Evolutionary conservation across 2,329 filamentous ascomycete genomes (phyloP).

Genomic region (Claviceps purpurea): DNA sequence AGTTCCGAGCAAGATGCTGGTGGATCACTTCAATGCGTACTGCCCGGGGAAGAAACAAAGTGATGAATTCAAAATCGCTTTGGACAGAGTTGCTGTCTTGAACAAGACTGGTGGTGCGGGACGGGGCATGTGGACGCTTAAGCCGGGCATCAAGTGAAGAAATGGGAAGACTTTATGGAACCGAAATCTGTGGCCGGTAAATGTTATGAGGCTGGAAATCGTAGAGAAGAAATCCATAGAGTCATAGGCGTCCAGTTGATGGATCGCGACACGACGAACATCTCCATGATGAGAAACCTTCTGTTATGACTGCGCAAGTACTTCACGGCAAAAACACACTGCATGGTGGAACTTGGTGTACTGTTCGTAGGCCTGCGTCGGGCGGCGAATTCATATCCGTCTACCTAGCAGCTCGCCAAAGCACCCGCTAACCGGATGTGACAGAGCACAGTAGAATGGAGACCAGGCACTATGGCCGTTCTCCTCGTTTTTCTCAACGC

Average conservation of each 20-base stretch:
- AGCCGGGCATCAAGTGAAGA: slow-evolving; percentile 17
- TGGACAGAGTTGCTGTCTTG: slow-evolving; percentile 63
- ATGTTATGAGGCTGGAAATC: not conserved
- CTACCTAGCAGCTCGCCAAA: slow-evolving; percentile 21
- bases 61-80: slow-evolving; percentile 67
- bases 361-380: slow-evolving; percentile 29
- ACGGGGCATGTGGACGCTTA: slow-evolving; percentile 40
- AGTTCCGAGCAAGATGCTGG: slow-evolving; percentile 70
- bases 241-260: not conserved
- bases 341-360: slow-evolving; percentile 17
- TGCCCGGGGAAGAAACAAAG: slow-evolving; percentile 53
- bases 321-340: slow-evolving; percentile 2
- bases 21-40: slow-evolving; percentile 78
- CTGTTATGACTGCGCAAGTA: not conserved
- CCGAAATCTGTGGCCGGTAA: not conserved
- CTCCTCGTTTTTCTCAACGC: slow-evolving; percentile 60
- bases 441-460: slow-evolving; percentile 41
- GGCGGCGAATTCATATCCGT: slow-evolving; percentile 31
- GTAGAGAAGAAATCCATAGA: not conserved
- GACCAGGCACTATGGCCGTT: slow-evolving; percentile 56
- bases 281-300: not conserved
- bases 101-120: slow-evolving; percentile 43
- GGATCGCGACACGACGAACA: not conserved
- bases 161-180: not conserved
- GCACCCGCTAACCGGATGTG: slow-evolving; percentile 12